These are phyloP conservation scores for Pinus tabuliformis DNA, from an alignment of 75 land plant genomes.

Conservation along the genomic window DNA sequence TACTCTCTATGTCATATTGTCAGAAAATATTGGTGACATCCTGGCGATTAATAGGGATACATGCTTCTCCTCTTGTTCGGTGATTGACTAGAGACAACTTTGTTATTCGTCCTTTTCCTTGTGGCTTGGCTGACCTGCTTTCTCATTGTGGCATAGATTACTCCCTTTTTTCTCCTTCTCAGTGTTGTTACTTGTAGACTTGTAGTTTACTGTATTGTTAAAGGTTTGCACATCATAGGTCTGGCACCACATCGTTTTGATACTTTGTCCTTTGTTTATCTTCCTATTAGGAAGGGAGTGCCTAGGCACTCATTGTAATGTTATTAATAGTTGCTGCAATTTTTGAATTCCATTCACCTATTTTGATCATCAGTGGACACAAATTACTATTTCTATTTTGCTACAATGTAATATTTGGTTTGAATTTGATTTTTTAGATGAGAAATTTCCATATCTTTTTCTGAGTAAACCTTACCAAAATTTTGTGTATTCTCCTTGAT, in stretches of 20 bases:
- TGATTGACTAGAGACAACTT: no score
- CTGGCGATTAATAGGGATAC: neutral
- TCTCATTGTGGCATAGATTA: neutral
- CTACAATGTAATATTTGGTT: no score
- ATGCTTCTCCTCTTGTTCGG: neutral
- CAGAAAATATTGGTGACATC: neutral
- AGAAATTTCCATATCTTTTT: no score
- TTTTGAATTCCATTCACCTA: neutral
- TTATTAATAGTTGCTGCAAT: neutral
- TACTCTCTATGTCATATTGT: neutral
- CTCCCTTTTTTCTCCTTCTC: neutral
- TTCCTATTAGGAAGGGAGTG: no score
- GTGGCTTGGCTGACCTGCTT: neutral
- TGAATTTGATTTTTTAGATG: no score
- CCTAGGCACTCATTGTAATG: neutral
- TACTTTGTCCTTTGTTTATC: no score
- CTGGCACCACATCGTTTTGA: no score
- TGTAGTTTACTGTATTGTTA: neutral
- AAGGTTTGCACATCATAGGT: neutral
- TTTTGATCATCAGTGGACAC: neutral
- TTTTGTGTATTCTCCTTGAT: no score
- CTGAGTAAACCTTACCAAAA: no score
- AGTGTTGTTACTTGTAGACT: no score
- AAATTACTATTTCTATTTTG: neutral
- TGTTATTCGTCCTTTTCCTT: neutral